Base-by-base conservation (phyloP, 148 eudicot genomes). In the Euryodendron excelsum region DNA sequence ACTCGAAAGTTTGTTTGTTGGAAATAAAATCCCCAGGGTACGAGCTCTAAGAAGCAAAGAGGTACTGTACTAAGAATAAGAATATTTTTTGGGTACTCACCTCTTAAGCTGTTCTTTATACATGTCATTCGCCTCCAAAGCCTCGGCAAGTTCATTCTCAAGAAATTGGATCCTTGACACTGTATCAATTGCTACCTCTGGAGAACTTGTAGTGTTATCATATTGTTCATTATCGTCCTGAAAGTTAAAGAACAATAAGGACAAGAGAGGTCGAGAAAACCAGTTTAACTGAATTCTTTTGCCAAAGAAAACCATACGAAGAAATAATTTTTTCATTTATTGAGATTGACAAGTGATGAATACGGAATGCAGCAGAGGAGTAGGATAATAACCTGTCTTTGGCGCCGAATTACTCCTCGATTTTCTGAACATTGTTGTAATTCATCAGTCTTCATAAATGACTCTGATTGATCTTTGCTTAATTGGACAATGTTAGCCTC, bases 61-160 rank as follows among this genome's bases (percentile, higher is more conserved):
- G 5, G 31, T 48, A 17, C 20, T 28, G 3, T 27, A 12, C 13
- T 50, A 28, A 36, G 72, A 30, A 64, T 39, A 55, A 50, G 14
- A 37, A 77, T 15, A 53, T 31, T 3, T 72, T 45, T 20, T 30
- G 62, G 27, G 13, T 28, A 45, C 85, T 72, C 82, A 90, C 93
- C 93, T 88, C 81, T 70, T 80, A 48, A 90, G 84, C 84, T 90
- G 91, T 52, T 69, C 69, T 77, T 83, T 88, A 80, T 88, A 88
- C 93, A 83, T 86, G 53, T 88, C 79, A 74, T 86, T 90, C 52
- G 86, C 91, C 85, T 90, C 89, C 80, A 86, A 80, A 59, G 93
- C 93, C 83, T 86, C 88, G 53, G 86, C 81, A 47, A 88, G 91
- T 82, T 86, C 87, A 74, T 76, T 77, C 86, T 90, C 88, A 69